A percentile compares a stretch with the other conserved stretches of the same genome.
phyloP scores from a whole-genome alignment of 345 rosid genomes.

The Barbarea vulgaris region DNA sequence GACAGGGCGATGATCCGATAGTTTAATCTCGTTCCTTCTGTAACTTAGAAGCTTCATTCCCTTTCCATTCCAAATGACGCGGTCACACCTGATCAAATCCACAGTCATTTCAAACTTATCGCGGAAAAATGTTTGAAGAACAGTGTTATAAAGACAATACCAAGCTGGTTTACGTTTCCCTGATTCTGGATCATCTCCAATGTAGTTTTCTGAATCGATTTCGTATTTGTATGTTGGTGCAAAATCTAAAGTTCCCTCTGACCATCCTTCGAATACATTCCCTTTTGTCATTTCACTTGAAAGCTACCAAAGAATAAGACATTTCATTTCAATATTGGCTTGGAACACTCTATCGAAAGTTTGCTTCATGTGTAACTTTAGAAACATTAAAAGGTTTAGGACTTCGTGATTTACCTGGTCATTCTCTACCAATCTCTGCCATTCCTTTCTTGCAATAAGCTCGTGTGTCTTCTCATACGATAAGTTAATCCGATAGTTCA shows the following conservation, averaged over 20 bases:
- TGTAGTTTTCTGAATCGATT: slow-evolving; percentile 69
- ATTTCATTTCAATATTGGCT: not conserved
- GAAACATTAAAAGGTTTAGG: not conserved
- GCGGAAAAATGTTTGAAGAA: not conserved
- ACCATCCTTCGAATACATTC: slow-evolving; percentile 84
- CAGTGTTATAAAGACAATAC: slow-evolving; percentile 40
- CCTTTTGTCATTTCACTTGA: slow-evolving; percentile 68
- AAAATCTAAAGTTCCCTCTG: slow-evolving; percentile 69
- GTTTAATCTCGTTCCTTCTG: slow-evolving; percentile 67
- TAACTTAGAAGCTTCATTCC: slow-evolving; percentile 75
- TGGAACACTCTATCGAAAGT: not conserved
- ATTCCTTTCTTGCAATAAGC: slow-evolving; percentile 63
- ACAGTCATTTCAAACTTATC: not conserved
- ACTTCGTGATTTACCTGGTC: slow-evolving; percentile 67
- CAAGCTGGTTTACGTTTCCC: slow-evolving; percentile 92
- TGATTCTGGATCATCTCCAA: slow-evolving; percentile 68
- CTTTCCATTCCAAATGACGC: slow-evolving; percentile 80
- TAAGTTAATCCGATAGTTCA: slow-evolving; percentile 85
- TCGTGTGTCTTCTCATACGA: slow-evolving; percentile 66
- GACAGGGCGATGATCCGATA: slow-evolving; percentile 94
- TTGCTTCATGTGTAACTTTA: not conserved
- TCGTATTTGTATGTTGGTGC: slow-evolving; percentile 94
- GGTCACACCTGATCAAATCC: slow-evolving; percentile 74
- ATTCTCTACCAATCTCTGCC: slow-evolving; percentile 68
- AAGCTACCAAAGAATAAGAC: slow-evolving; percentile 54